phyloP scores from a whole-genome alignment of 305 asterid genomes.

The Solanum hybrid region DNA sequence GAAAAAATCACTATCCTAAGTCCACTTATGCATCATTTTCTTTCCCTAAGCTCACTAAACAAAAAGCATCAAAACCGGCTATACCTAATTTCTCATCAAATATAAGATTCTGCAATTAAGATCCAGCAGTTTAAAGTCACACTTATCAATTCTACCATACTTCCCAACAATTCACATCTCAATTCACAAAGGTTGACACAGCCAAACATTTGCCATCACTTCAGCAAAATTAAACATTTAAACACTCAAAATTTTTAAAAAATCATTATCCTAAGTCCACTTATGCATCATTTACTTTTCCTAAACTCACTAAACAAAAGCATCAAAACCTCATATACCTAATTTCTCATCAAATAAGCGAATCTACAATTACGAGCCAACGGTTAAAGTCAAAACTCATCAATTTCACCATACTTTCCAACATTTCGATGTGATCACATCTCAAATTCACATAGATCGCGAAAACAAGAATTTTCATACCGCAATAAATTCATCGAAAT shows the following conservation, averaged over 20 bases:
- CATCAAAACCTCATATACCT: neutral
- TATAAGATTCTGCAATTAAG: neutral
- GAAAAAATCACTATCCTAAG: neutral
- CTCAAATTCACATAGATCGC: neutral
- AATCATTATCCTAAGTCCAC: neutral
- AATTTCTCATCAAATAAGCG: neutral
- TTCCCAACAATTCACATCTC: neutral
- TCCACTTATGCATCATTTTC: neutral
- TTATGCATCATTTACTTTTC: neutral
- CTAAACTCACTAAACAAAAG: neutral
- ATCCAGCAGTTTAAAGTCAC: neutral
- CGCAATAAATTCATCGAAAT: neutral
- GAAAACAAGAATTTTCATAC: neutral
- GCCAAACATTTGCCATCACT: neutral
- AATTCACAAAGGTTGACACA: neutral
- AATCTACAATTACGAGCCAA: neutral
- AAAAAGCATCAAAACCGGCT: neutral
- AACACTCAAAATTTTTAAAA: neutral
- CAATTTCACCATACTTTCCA: neutral
- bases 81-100: neutral
- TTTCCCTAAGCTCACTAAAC: neutral
- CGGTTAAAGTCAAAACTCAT: neutral
- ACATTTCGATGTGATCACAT: neutral
- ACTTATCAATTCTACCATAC: neutral
- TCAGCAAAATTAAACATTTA: neutral